Evolutionary conservation across 192 early-diverging fungal genomes (phyloP).

Genomic region (Coemansia sp.): DNA sequence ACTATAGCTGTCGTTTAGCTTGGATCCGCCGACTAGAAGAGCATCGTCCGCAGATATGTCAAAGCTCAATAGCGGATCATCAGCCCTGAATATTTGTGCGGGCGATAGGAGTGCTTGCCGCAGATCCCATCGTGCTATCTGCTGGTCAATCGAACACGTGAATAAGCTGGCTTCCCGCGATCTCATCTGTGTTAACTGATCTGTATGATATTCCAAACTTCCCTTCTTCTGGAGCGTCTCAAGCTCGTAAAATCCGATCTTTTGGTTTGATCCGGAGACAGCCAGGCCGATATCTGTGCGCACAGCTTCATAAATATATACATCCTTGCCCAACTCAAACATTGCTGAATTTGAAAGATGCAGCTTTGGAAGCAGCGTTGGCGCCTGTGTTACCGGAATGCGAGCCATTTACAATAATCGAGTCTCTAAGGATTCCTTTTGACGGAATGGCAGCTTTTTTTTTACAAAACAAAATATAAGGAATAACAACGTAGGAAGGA

Average conservation of each 20-base stretch:
- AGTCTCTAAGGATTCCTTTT: not conserved
- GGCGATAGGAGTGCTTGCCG: slow-evolving; percentile 44
- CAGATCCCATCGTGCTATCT: slow-evolving; percentile 71
- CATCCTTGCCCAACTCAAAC: slow-evolving; percentile 15
- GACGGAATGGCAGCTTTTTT: no score
- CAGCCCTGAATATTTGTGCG: slow-evolving; percentile 27
- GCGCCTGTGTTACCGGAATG: slow-evolving; percentile 38
- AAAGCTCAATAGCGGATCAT: slow-evolving; percentile 62
- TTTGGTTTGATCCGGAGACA: slow-evolving; percentile 61
- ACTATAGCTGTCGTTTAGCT: slow-evolving; percentile 29
- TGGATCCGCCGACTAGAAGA: slow-evolving; percentile 35
- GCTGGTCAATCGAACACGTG: slow-evolving; percentile 66
- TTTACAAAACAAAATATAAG: no score
- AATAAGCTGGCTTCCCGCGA: slow-evolving; percentile 56
- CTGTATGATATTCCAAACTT: slow-evolving; percentile 59
- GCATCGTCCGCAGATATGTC: slow-evolving; percentile 33
- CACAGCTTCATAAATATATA: slow-evolving; percentile 47
- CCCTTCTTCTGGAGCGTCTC: slow-evolving; percentile 51
- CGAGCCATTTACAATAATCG: slow-evolving; percentile 19
- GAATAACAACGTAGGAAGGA: no score
- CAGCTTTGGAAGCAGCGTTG: slow-evolving; percentile 39
- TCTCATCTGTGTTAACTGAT: slow-evolving; percentile 67
- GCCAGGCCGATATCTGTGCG: slow-evolving; percentile 31
- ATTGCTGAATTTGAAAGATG: slow-evolving; percentile 9
- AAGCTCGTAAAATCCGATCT: slow-evolving; percentile 69